Evolutionary conservation across 768 basidiomycete species (phyloP).

Genomic region (Tulasnella sp.): DNA sequence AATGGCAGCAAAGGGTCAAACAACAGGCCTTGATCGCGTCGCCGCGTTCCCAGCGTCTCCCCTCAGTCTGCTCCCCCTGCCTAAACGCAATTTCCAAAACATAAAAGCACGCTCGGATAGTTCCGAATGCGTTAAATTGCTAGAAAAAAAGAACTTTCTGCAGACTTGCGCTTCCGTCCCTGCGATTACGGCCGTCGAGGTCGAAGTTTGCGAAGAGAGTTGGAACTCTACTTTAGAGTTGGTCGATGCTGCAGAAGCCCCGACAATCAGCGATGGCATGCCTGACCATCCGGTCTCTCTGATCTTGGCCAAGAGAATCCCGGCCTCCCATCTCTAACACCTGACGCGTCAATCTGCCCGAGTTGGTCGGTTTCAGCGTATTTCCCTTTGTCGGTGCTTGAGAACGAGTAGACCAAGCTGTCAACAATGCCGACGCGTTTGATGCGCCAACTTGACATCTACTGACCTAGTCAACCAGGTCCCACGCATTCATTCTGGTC

Average conservation of each 20-base stretch:
- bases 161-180: background rate
- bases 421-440: background rate
- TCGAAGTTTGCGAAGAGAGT: background rate
- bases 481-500: too few relatives aligned
- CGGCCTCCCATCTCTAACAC: background rate
- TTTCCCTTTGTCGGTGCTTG: background rate
- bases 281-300: background rate
- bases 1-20: background rate
- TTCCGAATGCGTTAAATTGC: background rate
- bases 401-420: background rate
- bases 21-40: background rate
- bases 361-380: background rate
- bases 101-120: background rate
- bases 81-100: background rate
- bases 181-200: background rate
- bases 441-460: too few relatives aligned
- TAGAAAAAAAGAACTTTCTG: too few relatives aligned
- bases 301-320: background rate
- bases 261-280: background rate
- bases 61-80: too few relatives aligned
- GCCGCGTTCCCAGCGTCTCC: background rate
- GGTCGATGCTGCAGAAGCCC: background rate
- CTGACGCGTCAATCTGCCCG: background rate
- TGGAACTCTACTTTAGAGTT: background rate
- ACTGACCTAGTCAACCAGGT: too few relatives aligned